Evolutionary conservation across 257 asterid genomes (phyloP).

Genomic region (Lycium barbarum): DNA sequence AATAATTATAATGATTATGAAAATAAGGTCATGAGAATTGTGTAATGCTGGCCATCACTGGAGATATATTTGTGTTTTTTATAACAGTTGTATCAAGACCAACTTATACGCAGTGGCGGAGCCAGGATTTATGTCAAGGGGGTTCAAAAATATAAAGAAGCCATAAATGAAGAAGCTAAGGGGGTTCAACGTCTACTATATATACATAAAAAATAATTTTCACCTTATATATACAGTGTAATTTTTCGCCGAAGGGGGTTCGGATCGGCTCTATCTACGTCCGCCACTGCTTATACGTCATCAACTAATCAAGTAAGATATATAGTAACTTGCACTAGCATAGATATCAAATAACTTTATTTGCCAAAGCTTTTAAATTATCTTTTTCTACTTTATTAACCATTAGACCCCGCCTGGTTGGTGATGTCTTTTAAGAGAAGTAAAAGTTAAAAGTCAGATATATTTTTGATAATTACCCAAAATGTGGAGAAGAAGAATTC

Average conservation of each 20-base stretch:
- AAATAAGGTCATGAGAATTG: not conserved
- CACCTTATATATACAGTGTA: too few species aligned
- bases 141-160: too few species aligned
- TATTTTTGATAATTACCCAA: conserved; percentile 8
- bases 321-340: not conserved
- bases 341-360: not conserved
- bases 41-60: not conserved
- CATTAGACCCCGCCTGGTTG: not conserved
- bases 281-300: too few species aligned
- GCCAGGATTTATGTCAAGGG: too few species aligned
- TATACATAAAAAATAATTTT: too few species aligned
- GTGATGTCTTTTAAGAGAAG: not conserved
- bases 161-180: too few species aligned
- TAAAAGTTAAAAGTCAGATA: not conserved
- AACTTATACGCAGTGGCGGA: too few species aligned
- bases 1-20: too few species aligned
- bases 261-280: too few species aligned
- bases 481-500: conserved; percentile 27
- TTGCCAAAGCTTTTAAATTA: not conserved
- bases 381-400: not conserved
- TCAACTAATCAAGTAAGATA: not conserved
- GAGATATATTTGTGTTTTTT: not conserved
- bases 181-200: too few species aligned
- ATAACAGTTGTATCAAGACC: not conserved
- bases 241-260: too few species aligned